A percentile compares a stretch with the other conserved stretches of the same genome.
Evolutionary conservation across 2,329 filamentous ascomycete genomes (phyloP).

Genomic region (Phialocephala sp.): DNA sequence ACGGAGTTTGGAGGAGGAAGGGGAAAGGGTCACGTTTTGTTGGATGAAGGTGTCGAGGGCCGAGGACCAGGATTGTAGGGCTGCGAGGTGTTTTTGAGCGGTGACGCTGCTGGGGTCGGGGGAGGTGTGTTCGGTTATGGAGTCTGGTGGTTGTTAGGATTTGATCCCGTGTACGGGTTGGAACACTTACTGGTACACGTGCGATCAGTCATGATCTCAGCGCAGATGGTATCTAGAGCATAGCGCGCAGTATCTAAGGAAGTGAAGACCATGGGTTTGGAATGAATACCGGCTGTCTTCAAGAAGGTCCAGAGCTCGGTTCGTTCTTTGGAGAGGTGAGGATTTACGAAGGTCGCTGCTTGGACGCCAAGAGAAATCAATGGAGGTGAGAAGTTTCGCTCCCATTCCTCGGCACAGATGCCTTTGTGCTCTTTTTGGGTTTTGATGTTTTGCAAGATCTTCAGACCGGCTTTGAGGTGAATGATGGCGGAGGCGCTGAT

Average conservation of each 20-base stretch:
- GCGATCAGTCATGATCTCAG: slow-evolving; percentile 60
- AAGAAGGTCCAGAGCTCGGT: slow-evolving; percentile 33
- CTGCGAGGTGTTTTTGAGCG: slow-evolving; percentile 12
- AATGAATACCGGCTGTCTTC: slow-evolving; percentile 26
- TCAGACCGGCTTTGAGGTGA: slow-evolving; percentile 39
- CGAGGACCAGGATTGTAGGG: slow-evolving; percentile 31
- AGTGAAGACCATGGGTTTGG: slow-evolving; percentile 46
- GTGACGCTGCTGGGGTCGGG: slow-evolving; percentile 43
- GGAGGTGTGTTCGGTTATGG: slow-evolving; percentile 52
- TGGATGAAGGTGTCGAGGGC: slow-evolving; percentile 30
- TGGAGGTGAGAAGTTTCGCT: slow-evolving; percentile 35
- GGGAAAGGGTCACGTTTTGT: slow-evolving; percentile 31
- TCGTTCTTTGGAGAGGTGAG: slow-evolving; percentile 32
- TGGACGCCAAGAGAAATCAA: slow-evolving; percentile 38
- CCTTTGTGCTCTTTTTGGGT: slow-evolving; percentile 20
- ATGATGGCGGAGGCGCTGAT: slow-evolving; percentile 36
- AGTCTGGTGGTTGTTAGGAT: not conserved
- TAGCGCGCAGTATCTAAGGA: slow-evolving; percentile 60
- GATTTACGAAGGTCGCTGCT: slow-evolving; percentile 38
- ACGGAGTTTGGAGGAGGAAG: slow-evolving; percentile 54
- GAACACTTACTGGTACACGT: slow-evolving; percentile 19
- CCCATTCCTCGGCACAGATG: slow-evolving; percentile 30
- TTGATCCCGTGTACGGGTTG: slow-evolving; percentile 46
- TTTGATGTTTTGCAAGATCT: slow-evolving; percentile 38
- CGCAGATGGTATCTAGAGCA: slow-evolving; percentile 61